Evolutionary conservation across 2,329 filamentous ascomycete species (phyloP).

Genomic region (Fusarium citri): DNA sequence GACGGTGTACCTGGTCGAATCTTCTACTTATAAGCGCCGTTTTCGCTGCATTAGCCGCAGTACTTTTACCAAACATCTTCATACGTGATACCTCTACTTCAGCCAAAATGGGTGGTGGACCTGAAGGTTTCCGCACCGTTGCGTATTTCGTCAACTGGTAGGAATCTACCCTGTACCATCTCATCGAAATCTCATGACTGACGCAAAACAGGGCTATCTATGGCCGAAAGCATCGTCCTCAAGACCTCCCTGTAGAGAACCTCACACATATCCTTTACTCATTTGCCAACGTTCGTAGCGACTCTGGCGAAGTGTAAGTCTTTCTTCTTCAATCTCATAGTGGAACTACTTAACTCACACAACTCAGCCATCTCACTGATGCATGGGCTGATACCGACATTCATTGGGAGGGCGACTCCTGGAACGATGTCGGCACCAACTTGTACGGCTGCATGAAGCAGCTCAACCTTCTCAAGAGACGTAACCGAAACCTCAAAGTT

Average conservation of each 20-base stretch:
- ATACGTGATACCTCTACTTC: neutral
- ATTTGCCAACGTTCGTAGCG: constrained; percentile 86
- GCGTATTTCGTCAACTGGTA: constrained; percentile 80
- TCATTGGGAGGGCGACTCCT: constrained; percentile 74
- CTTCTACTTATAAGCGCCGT: constrained; percentile 19
- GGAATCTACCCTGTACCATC: constrained; percentile 9
- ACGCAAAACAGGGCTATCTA: constrained; percentile 76
- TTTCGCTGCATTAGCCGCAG: constrained; percentile 10
- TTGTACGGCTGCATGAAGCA: constrained; percentile 92
- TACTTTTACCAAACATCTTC: constrained; percentile 23
- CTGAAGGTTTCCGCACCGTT: constrained; percentile 71
- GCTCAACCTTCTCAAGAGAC: constrained; percentile 83
- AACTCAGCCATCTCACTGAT: constrained; percentile 66
- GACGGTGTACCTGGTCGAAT: constrained; percentile 23
- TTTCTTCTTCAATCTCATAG: neutral
- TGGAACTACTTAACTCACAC: constrained; percentile 7
- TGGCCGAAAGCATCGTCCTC: constrained; percentile 83
- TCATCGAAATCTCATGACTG: constrained; percentile 1
- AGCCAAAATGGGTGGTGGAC: constrained; percentile 58
- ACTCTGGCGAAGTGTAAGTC: constrained; percentile 80
- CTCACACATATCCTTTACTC: constrained; percentile 91
- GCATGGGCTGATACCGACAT: constrained; percentile 78
- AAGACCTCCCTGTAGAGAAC: constrained; percentile 82
- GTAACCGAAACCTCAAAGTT: constrained; percentile 85
- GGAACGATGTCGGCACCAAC: constrained; percentile 80